phyloP scores from a whole-genome alignment of 192 early-diverging fungal species.

The Cetraspora pellucida region DNA sequence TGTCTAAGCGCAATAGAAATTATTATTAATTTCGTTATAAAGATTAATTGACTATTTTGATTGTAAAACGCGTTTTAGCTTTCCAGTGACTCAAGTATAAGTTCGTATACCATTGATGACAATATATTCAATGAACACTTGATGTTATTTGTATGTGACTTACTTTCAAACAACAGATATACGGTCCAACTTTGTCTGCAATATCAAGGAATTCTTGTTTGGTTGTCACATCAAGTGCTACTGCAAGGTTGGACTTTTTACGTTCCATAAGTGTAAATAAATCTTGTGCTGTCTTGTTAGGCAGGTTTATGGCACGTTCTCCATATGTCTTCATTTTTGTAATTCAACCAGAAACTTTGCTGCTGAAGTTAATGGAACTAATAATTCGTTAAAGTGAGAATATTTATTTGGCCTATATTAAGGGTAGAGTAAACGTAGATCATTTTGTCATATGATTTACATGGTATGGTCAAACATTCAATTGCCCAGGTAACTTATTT shows the following conservation, averaged over 20 bases:
- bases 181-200: conserved; percentile 89
- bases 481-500: too few species aligned
- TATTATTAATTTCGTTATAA: neutral
- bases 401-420: too few species aligned
- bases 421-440: too few species aligned
- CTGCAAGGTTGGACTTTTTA: conserved; percentile 89
- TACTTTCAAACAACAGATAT: conserved; percentile 93
- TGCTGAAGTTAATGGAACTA: neutral
- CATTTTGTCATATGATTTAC: too few species aligned
- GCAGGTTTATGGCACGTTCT: conserved; percentile 65
- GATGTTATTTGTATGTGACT: neutral
- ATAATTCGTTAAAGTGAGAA: too few species aligned
- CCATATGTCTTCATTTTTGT: conserved; percentile 56
- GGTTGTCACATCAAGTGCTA: conserved; percentile 88
- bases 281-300: conserved; percentile 73
- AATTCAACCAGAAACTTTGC: neutral
- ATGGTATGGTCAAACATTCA: too few species aligned
- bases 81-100: neutral
- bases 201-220: conserved; percentile 86
- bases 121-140: neutral
- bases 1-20: conserved; percentile 57
- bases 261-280: conserved; percentile 83
- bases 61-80: neutral
- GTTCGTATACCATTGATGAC: neutral
- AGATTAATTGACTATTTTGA: neutral